A percentile compares a stretch with the other conserved stretches of the same genome.
These are phyloP conservation scores for Pseudoturritis turrita DNA, from an alignment of 345 rosid genomes.

Conservation along the genomic window DNA sequence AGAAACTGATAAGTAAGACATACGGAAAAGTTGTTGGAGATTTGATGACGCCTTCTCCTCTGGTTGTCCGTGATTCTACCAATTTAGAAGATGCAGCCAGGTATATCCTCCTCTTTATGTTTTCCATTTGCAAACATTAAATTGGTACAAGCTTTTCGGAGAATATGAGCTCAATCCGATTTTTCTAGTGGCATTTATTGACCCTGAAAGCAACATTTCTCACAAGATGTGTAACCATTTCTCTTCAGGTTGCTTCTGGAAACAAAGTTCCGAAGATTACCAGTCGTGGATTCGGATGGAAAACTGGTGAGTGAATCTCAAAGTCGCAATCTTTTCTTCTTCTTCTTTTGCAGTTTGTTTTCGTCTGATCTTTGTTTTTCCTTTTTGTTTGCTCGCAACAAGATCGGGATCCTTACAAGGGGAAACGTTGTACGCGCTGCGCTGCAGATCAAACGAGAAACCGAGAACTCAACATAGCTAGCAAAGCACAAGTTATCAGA, in stretches of 20 bases:
- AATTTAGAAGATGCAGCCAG: slow-evolving; percentile 90
- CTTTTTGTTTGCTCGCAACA: slow-evolving; percentile 14
- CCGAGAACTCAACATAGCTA: slow-evolving; percentile 30
- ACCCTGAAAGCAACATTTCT: neutral
- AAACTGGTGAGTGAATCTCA: slow-evolving; percentile 54
- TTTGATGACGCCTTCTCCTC: slow-evolving; percentile 91
- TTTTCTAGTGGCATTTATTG: neutral
- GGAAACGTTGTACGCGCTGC: slow-evolving; percentile 77
- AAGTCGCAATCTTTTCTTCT: neutral
- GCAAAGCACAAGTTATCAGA: neutral
- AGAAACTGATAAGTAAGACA: slow-evolving; percentile 68
- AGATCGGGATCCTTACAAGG: slow-evolving; percentile 83
- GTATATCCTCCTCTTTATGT: slow-evolving; percentile 25
- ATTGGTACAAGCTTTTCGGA: too few relatives aligned
- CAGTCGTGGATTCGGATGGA: slow-evolving; percentile 72
- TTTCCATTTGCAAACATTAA: neutral
- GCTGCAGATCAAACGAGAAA: slow-evolving; percentile 53
- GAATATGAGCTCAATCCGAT: neutral
- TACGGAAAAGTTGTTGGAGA: slow-evolving; percentile 87
- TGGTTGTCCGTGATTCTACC: slow-evolving; percentile 66
- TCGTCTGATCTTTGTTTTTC: neutral
- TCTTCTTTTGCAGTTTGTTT: neutral
- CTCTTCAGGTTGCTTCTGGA: slow-evolving; percentile 74
- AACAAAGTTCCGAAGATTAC: slow-evolving; percentile 81
- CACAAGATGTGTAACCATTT: neutral